Conservation (phyloP, 257 asterid genomes). For the Forsythia suspensa region DNA sequence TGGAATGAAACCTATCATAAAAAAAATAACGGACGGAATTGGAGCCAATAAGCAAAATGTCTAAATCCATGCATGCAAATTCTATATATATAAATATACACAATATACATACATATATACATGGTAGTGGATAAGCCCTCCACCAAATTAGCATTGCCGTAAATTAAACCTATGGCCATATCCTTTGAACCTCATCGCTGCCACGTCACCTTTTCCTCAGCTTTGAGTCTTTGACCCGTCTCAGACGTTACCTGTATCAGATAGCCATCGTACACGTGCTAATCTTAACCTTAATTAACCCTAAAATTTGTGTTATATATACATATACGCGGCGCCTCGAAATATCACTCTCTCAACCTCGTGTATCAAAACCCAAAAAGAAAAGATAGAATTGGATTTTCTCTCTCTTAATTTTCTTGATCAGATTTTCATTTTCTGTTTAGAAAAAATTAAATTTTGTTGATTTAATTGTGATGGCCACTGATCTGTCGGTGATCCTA, state of each 20-base stretch:
- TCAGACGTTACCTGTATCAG: not conserved
- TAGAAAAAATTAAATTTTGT: not conserved
- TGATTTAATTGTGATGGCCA: constrained; percentile 28
- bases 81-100: no score
- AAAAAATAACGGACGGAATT: no score
- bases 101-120: no score
- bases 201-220: not conserved
- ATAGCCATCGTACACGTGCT: not conserved
- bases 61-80: not conserved
- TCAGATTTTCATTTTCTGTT: not conserved
- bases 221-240: constrained; percentile 13
- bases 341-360: not conserved
- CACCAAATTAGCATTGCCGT: not conserved
- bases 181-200: not conserved
- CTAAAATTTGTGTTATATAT: not conserved
- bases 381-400: not conserved
- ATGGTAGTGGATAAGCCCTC: not conserved
- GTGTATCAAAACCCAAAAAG: not conserved
- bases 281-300: not conserved
- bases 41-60: not conserved
- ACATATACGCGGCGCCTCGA: not conserved
- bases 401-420: not conserved
- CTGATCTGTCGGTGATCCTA: constrained; percentile 49
- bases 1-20: no score
- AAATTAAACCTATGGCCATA: not conserved